Evolutionary conservation across 2,329 filamentous ascomycete genomes (phyloP).

Genomic region (Sporothrix phasma): DNA sequence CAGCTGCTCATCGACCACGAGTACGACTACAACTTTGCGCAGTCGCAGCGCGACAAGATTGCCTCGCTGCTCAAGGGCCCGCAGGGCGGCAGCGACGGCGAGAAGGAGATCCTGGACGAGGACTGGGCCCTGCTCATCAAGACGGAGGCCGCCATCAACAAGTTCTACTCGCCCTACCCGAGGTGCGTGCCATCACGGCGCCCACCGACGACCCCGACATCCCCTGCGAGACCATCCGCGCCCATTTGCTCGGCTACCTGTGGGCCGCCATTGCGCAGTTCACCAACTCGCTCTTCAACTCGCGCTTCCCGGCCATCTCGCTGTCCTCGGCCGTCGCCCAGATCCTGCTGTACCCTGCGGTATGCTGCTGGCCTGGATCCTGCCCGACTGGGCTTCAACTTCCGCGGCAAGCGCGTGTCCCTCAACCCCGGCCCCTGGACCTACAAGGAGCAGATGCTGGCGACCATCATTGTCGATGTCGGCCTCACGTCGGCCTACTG

Average conservation of each 20-base stretch:
- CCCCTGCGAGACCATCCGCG: conserved; percentile 44
- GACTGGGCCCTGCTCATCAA: conserved; percentile 44
- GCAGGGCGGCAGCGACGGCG: conserved; percentile 23
- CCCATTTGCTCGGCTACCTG: conserved; percentile 42
- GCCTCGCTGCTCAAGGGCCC: conserved; percentile 32
- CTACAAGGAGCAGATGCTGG: conserved; percentile 50
- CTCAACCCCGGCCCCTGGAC: conserved; percentile 48
- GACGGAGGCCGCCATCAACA: conserved; percentile 43
- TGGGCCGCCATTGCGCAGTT: conserved; percentile 29
- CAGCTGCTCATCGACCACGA: conserved; percentile 27
- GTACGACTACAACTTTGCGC: conserved; percentile 39
- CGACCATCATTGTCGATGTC: conserved; percentile 51
- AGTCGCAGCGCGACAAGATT: conserved; percentile 32
- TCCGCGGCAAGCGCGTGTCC: conserved; percentile 28
- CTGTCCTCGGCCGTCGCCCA: conserved; percentile 49
- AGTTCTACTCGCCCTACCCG: conserved; percentile 46
- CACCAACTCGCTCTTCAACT: conserved; percentile 45
- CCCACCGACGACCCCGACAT: conserved; percentile 42
- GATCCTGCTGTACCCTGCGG: conserved; percentile 47
- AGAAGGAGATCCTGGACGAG: conserved; percentile 20
- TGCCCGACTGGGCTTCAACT: conserved; percentile 41
- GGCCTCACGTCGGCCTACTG: conserved; percentile 28
- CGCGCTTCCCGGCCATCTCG: conserved; percentile 44
- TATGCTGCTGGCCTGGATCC: conserved; percentile 38
- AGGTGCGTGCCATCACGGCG: conserved; percentile 46